Evolutionary conservation across 2,329 filamentous ascomycete species (phyloP), one percentile per base, ranked within the genome.

Genomic region (Claviceps sp.): DNA sequence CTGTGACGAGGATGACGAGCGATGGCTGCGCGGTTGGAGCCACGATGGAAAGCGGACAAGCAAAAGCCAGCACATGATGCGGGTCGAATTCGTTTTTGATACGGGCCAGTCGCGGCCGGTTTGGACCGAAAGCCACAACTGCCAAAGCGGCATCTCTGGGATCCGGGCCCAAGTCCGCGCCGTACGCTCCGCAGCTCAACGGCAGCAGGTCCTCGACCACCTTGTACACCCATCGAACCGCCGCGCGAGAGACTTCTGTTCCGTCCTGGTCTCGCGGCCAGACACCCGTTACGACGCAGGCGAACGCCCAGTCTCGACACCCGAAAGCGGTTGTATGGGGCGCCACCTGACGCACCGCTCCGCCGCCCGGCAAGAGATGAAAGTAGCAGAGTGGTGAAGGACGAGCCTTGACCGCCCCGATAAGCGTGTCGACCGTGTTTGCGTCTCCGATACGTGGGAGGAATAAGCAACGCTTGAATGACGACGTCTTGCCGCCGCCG

Each of bases 391-490:
- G 60, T 41, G 70, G 65, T 0, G 76, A 70, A 2, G 79, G 78
- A 43, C 75, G 71, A 54, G 55, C 64, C 44, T 71, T 53, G 4
- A 83, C 18, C 5, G 78, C 76, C 2, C 58, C 52, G 14, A 73
- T 52, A 45, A 84, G 63, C 5, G 58, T 57, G 1, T 65, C 47
- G 24, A 62, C 58, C 1, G 77, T 41, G 1, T 62, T 50, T 2
- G 2, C 41, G 48, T 51, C 53, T 55, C 68, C 67, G 13, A 82
- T 74, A 40, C 59, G 0, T 53, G 75, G 76, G 7, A 84, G 62
- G 58, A 84, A 83, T 34, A 84, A 43, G 60, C 80, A 84, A 57
- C 81, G 72, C 65, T 84, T 83, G 68, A 84, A 83, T 0, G 79
- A 72, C 9, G 75, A 82, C 0, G 78, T 83, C 66, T 81, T 83